Evolutionary conservation across 805 yeast species (phyloP), one percentile per base, ranked within the genome.

Genomic region (Candida bentonensis): DNA sequence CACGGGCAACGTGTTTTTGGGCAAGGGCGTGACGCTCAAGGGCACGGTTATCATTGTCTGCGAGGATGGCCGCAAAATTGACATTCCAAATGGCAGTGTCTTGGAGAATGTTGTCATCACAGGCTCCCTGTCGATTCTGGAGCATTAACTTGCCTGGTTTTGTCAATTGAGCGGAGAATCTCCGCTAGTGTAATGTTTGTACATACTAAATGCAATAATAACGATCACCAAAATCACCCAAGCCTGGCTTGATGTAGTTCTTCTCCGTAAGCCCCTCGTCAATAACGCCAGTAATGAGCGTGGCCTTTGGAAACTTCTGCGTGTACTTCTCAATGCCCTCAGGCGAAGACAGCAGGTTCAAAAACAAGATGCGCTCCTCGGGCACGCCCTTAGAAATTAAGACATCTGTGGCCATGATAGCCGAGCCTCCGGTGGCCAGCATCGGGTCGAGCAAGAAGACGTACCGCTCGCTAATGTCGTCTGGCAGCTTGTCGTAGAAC

Each of bases 391-490:
- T 76, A 45, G 78, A 70, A 47, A 83, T 69, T 56, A 92, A 68
- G 15, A 92, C 96, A 49, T 92, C 95, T 15, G 88, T 85, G 15
- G 97, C 99, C 92, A 88, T 83, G 63, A 86, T 76, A 17, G 97
- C 98, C 49, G 95, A 83, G 42, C 98, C 98, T 53, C 98, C 98
- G 17, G 99, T 92, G 26, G 99, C 99, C 59, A 92, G 74, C 94
- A 92, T 83, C 46, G 99, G 98, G 59, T 92, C 99, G 52, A 92
- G 70, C 55, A 92, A 66, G 59, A 92, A 83, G 22, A 92, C 96
- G 55, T 79, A 92, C 53, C 98, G 73, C 15, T 82, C 82, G 39
- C 80, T 66, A 52, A 92, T 89, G 57, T 92, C 98, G 50, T 79
- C 85, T 17, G 99, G 99, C 50, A 92, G 72, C 62, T 92, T 92